Conservation (phyloP, 495 filamentous ascomycete species). For the Aspergillus sparsus region DNA sequence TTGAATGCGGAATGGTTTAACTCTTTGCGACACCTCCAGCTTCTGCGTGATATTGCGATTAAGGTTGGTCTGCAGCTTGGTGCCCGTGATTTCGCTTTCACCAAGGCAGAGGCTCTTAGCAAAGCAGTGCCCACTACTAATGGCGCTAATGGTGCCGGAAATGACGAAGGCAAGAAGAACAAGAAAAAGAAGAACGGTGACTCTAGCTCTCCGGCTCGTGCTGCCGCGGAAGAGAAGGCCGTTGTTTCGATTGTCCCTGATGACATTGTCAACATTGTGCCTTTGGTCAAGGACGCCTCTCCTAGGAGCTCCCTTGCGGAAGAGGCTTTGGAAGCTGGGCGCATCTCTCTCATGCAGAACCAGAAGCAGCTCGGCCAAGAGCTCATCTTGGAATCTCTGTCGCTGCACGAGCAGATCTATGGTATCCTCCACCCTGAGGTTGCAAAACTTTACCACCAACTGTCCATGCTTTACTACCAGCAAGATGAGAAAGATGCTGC, state of each 20-base stretch:
- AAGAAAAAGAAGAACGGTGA: conserved; percentile 66
- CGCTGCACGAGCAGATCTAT: conserved; percentile 98
- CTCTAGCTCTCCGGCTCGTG: conserved; percentile 54
- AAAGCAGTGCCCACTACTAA: conserved; percentile 40
- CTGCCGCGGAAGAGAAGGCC: conserved; percentile 38
- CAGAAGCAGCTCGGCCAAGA: conserved; percentile 97
- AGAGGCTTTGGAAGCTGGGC: conserved; percentile 92
- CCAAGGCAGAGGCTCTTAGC: conserved; percentile 39
- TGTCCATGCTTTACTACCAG: conserved; percentile 94
- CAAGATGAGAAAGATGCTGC: conserved; percentile 94
- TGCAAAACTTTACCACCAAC: conserved; percentile 87
- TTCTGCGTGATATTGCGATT: conserved; percentile 84
- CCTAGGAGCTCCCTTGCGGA: conserved; percentile 88
- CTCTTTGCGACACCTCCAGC: conserved; percentile 70
- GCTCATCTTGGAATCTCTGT: conserved; percentile 89
- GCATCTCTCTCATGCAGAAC: conserved; percentile 89
- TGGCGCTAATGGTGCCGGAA: conserved; percentile 40
- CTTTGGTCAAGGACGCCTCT: conserved; percentile 89
- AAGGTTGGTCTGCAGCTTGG: conserved; percentile 91
- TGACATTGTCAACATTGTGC: conserved; percentile 88
- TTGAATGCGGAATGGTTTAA: conserved; percentile 66
- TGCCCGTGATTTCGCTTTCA: conserved; percentile 78
- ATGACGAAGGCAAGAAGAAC: conserved; percentile 73
- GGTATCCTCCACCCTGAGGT: conserved; percentile 97
- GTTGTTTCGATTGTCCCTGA: conserved; percentile 69